Evolutionary conservation across 2,329 filamentous ascomycete species (phyloP), one percentile per base, ranked within the genome.

Genomic region (Drechmeria coniospora): DNA sequence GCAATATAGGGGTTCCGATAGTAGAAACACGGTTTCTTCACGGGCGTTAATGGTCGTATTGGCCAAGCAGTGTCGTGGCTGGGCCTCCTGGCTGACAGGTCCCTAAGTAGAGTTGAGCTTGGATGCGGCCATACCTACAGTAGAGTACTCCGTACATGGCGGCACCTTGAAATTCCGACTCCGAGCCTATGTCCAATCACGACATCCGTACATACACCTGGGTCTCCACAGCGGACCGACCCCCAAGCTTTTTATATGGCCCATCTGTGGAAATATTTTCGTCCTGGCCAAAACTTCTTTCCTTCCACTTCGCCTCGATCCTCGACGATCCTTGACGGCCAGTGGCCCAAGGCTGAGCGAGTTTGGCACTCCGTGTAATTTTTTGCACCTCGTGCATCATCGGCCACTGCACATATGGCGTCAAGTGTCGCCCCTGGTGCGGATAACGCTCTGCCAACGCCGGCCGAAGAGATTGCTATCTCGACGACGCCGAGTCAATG

Each of bases 401-500:
- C n/a, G n/a, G n/a, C 10, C 20, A 21, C 4, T 12, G 19, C 12
- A 15, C 26, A 21, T n/a, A 32, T 28, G 32, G 29, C 18, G 17
- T 28, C 30, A 15, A 17, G 9, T 14, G 13, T 22, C 13, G 23
- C 10, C 4, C 23, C 26, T 17, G 9, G 14, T 21, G 19, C 13
- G 12, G 21, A 31, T 20, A 24, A n/a, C 21, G 12, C 28, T 21
- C 18, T 27, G n/a, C 24, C 18, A 14, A 30, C 36, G 17, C 36
- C 32, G 10, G 36, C 37, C 14, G 44, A 45, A 27, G 36, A 41
- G 25, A 35, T 43, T 30, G 36, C 43, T 7, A 30, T 38, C 25
- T 37, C 45, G 11, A 32, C 36, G 27, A 36, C 25, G 25, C 31
- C 24, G 12, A 29, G 31, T 21, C 25, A 26, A 21, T 27, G 15